These are phyloP conservation scores for Dalechampia spathulata DNA, from an alignment of 441 rosid genomes.

Conservation along the genomic window DNA sequence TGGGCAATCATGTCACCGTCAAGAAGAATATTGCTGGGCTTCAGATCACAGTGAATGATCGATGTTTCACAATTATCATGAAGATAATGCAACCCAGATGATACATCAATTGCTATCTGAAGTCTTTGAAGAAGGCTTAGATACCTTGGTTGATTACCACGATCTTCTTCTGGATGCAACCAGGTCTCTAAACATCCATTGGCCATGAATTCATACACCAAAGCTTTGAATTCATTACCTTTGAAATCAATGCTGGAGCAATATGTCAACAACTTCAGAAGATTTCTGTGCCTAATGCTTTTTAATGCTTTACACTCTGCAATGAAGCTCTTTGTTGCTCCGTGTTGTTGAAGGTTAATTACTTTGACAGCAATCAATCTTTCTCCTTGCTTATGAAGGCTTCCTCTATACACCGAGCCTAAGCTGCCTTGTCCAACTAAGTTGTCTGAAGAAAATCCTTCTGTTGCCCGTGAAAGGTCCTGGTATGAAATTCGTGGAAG, in stretches of 20 bases:
- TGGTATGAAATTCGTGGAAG: conserved; percentile 9
- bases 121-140: conserved; percentile 18
- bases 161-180: conserved; percentile 14
- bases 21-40: conserved; percentile 25
- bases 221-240: conserved; percentile 26
- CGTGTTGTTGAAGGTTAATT: too few species aligned
- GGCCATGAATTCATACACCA: conserved; percentile 21
- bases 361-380: too few species aligned
- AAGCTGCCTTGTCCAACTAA: conserved; percentile 20
- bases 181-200: conserved; percentile 29
- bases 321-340: too few species aligned
- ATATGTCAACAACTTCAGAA: conserved; percentile 17
- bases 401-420: conserved; percentile 17
- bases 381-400: too few species aligned
- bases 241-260: conserved; percentile 22
- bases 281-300: conserved; percentile 22
- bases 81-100: conserved; percentile 28
- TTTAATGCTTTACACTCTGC: not conserved
- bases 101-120: conserved; percentile 24
- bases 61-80: conserved; percentile 19
- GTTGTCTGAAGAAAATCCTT: conserved; percentile 17
- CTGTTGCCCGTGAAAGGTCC: conserved; percentile 16
- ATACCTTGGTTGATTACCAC: not conserved
- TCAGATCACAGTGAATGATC: conserved; percentile 14
- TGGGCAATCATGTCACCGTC: conserved; percentile 13